Base-by-base conservation (phyloP, 1,139 yeast genomes). In the Scheffersomyces parashehatae region DNA sequence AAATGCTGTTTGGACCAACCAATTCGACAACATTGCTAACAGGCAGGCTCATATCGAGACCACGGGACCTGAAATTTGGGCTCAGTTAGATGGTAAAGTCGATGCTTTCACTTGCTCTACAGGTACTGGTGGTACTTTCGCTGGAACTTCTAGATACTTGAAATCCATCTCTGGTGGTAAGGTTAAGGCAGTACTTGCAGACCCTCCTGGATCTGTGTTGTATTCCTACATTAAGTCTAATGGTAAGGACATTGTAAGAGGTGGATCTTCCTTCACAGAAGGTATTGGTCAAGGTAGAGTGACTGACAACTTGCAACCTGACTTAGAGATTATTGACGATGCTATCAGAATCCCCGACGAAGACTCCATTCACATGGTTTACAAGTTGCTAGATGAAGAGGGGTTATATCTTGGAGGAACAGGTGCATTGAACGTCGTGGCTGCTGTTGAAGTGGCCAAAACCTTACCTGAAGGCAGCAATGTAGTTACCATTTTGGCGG, bases 241-340 rank as follows among this genome's bases (percentile, higher is more conserved):
- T 12, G 89, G 90, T 15, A 70, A 81, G 56, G 73, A 77, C 37
- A 66, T 80, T 55, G 81, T 79, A 32, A 76, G 90, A 54, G 80
- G 81, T 2, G 97, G 97, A 26, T 79, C 87, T 2, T 86, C 96
- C 1, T 89, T 91, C 65, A 90, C 97, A 13, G 97, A 90, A 67
- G 97, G 97, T 34, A 88, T 90, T 66, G 97, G 97, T 31, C 97
- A 90, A 67, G 97, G 96, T 38, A 78, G 97, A 55, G 85, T 90
- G 55, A 90, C 97, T 7, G 86, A 81, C 50, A 90, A 90, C 62
- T 76, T 90, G 65, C 73, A 74, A 34, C 88, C 83, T 32, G 96
- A 88, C 50, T 67, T 89, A 29, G 84, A 77, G 13, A 58, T 79
- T 16, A 77, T 88, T 39, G 86, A 89, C 55, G 96, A 87, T 55